phyloP scores from a whole-genome alignment of 23 red algal species.

The Cyanidiococcus yangmingshanensis region DNA sequence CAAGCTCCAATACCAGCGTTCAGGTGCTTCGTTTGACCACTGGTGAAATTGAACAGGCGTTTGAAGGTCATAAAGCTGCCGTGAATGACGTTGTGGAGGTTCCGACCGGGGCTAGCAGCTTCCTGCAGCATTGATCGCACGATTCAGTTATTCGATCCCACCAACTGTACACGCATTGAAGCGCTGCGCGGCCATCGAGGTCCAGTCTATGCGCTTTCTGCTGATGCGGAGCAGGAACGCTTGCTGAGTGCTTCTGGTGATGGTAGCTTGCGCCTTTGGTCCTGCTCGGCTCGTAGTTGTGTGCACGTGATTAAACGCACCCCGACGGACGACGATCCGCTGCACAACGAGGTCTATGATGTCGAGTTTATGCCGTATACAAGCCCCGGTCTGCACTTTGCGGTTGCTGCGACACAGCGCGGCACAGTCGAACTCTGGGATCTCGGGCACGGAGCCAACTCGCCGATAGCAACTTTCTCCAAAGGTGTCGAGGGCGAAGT shows the following conservation, averaged over 20 bases:
- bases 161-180: background rate
- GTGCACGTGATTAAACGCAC: background rate
- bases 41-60: background rate
- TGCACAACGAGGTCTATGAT: slow-evolving; percentile 1
- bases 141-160: background rate
- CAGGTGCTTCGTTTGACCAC: background rate
- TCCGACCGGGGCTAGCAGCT: background rate
- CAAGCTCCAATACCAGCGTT: background rate
- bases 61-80: slow-evolving; percentile 1
- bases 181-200: slow-evolving; percentile 6
- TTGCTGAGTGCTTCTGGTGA: slow-evolving; percentile 9
- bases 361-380: slow-evolving; percentile 11
- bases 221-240: background rate
- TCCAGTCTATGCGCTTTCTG: slow-evolving; percentile 5
- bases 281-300: background rate
- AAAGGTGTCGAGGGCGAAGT: background rate
- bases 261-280: background rate
- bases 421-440: background rate
- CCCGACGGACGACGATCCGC: background rate
- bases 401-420: background rate
- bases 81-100: slow-evolving; percentile 12
- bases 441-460: background rate
- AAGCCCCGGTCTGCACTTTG: background rate
- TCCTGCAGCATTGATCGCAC: slow-evolving; percentile 14
- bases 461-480: background rate